Base-by-base conservation (phyloP, 176 grass and related monocot genomes). In the Cenchrus americanus region DNA sequence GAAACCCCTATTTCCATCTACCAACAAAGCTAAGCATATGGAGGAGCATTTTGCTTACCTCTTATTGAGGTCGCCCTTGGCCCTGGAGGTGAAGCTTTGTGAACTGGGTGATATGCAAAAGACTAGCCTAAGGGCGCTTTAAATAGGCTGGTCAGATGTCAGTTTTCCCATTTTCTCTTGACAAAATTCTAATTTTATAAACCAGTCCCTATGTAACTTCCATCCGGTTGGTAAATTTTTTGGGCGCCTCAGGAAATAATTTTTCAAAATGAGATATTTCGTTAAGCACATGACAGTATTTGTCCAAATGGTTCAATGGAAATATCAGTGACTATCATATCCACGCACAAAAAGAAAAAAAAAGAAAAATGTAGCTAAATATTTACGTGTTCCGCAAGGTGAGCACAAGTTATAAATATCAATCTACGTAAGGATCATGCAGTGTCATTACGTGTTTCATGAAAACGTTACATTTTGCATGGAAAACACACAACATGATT, bases 101-200 rank as follows among this genome's bases (percentile, higher is more conserved):
- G 82, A 68, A 73, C 9, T 77, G 37, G 64, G 10, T 41, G 78
- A 15, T 70, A 7, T 41, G 15, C 34, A 46, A 65, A 88, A 47
- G 86, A 24, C 32, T 64, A 78, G 34, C 23, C 23, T 24, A 40
- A 5, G 57, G 51, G 57, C 47, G 7, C 10, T 34, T 84, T 84
- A 83, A 84, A 88, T 88, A 79, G 41, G 42, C 54, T 84, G 3
- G 86, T 82, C 62, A 61, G 51, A 77, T 66, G 74, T 30, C 53
- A 3, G 14, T 1, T 49, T 68, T 15, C 23, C 73, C 62, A 15
- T 27, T 4, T 71, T 69, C 46, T 78, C 37, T 32, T 55, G 14
- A 5, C 14, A 78, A 71, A 71, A 57, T 62, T 54, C 2, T 30
- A 63, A 71, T 63, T 83, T 83, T 80, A 50, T 53, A 55, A 8